phyloP scores from a whole-genome alignment of 345 rosid genomes.

The Eutrema heterophyllum region DNA sequence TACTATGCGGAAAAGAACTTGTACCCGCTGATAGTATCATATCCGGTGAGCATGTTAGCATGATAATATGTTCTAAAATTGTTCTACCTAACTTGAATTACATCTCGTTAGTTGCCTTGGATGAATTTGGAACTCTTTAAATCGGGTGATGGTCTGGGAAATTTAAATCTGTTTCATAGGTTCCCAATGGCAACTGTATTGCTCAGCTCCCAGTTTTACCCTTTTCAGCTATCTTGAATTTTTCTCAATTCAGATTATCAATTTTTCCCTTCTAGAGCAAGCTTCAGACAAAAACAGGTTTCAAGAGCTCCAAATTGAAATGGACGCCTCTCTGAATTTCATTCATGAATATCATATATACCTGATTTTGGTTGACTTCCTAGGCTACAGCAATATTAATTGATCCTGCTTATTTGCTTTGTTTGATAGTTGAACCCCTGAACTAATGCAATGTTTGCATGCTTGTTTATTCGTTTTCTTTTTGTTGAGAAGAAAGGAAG shows the following conservation, averaged over 20 bases:
- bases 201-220: conserved; percentile 3
- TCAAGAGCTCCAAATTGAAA: background rate
- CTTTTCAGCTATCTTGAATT: background rate
- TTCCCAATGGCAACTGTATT: conserved; percentile 1
- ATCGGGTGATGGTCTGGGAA: background rate
- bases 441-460: background rate
- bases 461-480: background rate
- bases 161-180: background rate
- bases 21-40: conserved; percentile 82
- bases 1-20: conserved; percentile 86
- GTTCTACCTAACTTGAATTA: background rate
- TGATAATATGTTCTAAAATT: conserved; percentile 5
- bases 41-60: conserved; percentile 59
- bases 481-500: conserved; percentile 1
- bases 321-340: conserved; percentile 1
- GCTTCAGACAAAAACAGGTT: background rate
- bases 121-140: background rate
- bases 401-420: background rate
- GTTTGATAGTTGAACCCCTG: background rate
- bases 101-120: conserved; percentile 11
- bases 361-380: conserved; percentile 3
- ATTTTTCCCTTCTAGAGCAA: background rate
- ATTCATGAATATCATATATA: conserved; percentile 1
- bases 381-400: conserved; percentile 1
- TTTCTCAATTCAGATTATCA: background rate